phyloP scores from a whole-genome alignment of 176 grass and related monocot species.

The Puccinellia tenuiflora region DNA sequence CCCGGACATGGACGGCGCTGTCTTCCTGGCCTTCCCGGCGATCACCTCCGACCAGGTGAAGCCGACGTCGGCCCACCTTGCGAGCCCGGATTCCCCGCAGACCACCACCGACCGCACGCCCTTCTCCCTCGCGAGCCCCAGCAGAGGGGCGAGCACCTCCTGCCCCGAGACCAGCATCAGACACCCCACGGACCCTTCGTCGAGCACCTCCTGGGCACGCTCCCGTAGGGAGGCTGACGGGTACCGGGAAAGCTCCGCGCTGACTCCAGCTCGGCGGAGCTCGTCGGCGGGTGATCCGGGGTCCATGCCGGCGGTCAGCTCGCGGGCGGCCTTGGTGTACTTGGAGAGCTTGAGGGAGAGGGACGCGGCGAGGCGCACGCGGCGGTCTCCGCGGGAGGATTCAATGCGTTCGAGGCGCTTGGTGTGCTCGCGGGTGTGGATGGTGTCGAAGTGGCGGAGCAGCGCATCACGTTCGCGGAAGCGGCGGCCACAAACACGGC shows the following conservation, averaged over 20 bases:
- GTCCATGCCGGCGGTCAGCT: constrained; percentile 25
- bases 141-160: constrained; percentile 29
- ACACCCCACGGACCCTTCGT: constrained; percentile 36
- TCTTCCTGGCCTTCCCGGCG: constrained; percentile 45
- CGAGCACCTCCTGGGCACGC: constrained; percentile 41
- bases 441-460: constrained; percentile 42
- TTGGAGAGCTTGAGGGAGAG: constrained; percentile 65
- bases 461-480: constrained; percentile 32
- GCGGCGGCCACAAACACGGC: constrained; percentile 39
- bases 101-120: constrained; percentile 51
- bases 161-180: constrained; percentile 43
- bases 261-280: constrained; percentile 35
- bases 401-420: constrained; percentile 58
- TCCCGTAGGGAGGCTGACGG: constrained; percentile 25
- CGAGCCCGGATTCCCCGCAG: constrained; percentile 37
- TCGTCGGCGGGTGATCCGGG: constrained; percentile 35
- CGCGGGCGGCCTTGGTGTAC: constrained; percentile 58
- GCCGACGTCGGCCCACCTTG: constrained; percentile 38
- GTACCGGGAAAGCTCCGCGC: constrained; percentile 10
- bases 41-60: constrained; percentile 55
- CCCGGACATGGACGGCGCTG: constrained; percentile 24
- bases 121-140: constrained; percentile 40
- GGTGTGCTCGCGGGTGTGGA: constrained; percentile 57
- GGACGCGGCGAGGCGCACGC: constrained; percentile 42
- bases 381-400: constrained; percentile 36